phyloP scores from a whole-genome alignment of 257 asterid species.

The Fraxinus anomala region DNA sequence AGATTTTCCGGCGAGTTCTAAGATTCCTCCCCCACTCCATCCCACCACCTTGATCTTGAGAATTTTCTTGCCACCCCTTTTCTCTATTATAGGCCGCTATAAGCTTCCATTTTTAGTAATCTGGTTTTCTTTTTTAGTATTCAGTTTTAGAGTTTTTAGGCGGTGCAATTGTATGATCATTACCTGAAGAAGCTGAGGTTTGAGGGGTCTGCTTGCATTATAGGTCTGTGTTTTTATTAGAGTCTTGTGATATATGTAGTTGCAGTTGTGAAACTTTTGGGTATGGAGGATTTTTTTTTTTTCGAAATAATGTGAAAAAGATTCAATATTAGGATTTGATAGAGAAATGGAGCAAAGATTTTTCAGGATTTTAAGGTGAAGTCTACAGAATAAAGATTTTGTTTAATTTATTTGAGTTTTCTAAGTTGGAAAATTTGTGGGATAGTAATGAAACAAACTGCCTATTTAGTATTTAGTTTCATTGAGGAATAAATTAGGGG shows the following conservation, averaged over 20 bases:
- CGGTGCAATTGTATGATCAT: slow-evolving; percentile 21
- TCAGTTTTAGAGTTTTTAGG: slow-evolving; percentile 22
- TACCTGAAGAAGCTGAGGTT: slow-evolving; percentile 14
- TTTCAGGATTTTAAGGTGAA: slow-evolving; percentile 6
- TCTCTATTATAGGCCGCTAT: slow-evolving; percentile 22
- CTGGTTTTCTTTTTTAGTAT: slow-evolving; percentile 1
- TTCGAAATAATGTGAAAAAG: slow-evolving; percentile 24
- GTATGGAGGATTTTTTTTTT: slow-evolving; percentile 3
- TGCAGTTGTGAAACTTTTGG: slow-evolving; percentile 10
- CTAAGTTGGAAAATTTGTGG: slow-evolving; percentile 23
- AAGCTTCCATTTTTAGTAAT: slow-evolving; percentile 44
- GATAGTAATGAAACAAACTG: slow-evolving; percentile 5
- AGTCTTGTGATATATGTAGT: slow-evolving; percentile 22
- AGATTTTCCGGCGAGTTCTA: slow-evolving; percentile 62
- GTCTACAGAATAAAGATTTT: slow-evolving; percentile 16
- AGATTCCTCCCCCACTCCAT: slow-evolving; percentile 43
- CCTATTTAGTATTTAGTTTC: slow-evolving; percentile 12
- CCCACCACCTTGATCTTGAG: slow-evolving; percentile 44
- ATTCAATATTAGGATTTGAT: slow-evolving; percentile 19
- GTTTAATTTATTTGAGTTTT: slow-evolving; percentile 19
- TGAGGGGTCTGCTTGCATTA: slow-evolving; percentile 35
- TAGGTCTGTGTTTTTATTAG: slow-evolving; percentile 10
- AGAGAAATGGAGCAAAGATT: slow-evolving; percentile 18
- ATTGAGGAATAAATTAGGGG: background rate
- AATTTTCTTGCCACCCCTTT: slow-evolving; percentile 17